A percentile compares a stretch with the other conserved stretches of the same genome.
These are phyloP conservation scores for Ormosia emarginata DNA, from an alignment of 306 rosid genomes.

Conservation along the genomic window DNA sequence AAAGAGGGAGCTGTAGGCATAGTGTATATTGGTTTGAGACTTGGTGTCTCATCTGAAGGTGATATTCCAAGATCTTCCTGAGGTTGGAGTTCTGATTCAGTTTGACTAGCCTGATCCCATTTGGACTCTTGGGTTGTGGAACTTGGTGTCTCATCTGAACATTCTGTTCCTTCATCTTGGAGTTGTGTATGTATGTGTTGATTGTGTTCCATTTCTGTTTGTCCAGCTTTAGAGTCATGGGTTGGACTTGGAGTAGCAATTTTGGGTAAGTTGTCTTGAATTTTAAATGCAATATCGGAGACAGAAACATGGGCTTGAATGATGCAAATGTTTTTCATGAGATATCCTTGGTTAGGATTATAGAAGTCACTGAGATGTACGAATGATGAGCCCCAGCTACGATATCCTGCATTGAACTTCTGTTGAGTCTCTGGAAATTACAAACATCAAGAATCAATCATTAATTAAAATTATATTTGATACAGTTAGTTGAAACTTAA, in stretches of 20 bases:
- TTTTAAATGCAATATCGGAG: conserved; percentile 9
- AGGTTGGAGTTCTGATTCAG: neutral
- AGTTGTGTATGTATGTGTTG: neutral
- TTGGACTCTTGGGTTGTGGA: neutral
- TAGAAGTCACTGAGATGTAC: conserved; percentile 58
- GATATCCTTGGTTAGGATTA: conserved; percentile 54
- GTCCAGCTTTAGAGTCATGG: neutral
- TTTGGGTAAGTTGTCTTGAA: neutral
- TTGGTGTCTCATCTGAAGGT: neutral
- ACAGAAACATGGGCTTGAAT: conserved; percentile 64
- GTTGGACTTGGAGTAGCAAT: neutral
- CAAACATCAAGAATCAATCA: neutral
- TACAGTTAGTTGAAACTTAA: neutral
- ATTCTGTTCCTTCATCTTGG: neutral
- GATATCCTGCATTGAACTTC: conserved; percentile 66
- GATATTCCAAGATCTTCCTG: neutral
- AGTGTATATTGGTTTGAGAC: neutral
- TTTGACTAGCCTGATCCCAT: neutral
- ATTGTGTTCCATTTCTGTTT: neutral
- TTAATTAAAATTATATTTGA: neutral
- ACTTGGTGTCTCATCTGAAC: conserved; percentile 5
- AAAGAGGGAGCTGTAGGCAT: neutral
- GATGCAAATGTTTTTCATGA: conserved; percentile 49
- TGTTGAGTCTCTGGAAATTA: conserved; percentile 50
- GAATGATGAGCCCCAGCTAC: conserved; percentile 73